These are phyloP conservation scores for Naganishia antarctica DNA, from an alignment of 768 basidiomycete genomes.

Conservation along the genomic window DNA sequence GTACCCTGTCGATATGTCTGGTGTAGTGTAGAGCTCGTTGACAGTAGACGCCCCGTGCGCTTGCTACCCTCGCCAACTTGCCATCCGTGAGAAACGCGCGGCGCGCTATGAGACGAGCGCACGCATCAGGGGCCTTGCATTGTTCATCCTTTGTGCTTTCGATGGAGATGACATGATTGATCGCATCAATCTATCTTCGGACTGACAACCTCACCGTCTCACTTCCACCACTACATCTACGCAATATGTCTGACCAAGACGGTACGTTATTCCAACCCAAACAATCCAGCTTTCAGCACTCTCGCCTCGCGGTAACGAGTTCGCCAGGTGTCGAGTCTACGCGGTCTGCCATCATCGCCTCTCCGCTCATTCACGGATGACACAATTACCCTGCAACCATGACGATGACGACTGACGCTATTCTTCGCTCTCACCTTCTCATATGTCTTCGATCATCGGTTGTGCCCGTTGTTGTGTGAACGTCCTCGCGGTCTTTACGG, in stretches of 20 bases:
- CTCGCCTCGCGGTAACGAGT: slow-evolving; percentile 16
- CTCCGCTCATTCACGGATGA: background rate
- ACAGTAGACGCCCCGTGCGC: no score
- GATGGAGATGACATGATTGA: background rate
- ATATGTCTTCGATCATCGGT: slow-evolving; percentile 6
- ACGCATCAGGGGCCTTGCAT: no score
- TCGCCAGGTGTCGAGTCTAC: background rate
- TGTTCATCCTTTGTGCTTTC: no score
- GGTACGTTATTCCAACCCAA: slow-evolving; percentile 16
- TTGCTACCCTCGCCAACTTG: no score
- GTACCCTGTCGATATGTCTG: no score
- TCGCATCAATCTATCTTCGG: no score
- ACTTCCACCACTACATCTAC: background rate
- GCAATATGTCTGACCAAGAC: slow-evolving; percentile 22
- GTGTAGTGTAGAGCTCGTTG: no score
- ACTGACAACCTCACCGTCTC: background rate
- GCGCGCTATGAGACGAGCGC: no score
- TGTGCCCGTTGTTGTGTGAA: no score
- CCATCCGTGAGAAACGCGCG: no score
- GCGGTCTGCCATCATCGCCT: background rate
- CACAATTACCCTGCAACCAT: slow-evolving; percentile 10
- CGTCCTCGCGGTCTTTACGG: background rate
- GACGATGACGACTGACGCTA: slow-evolving; percentile 24
- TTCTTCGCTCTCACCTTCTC: slow-evolving; percentile 20
- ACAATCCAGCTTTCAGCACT: slow-evolving; percentile 8